phyloP scores from a whole-genome alignment of 164 flowering plant genomes.

The Magnolia kwangsiensis region DNA sequence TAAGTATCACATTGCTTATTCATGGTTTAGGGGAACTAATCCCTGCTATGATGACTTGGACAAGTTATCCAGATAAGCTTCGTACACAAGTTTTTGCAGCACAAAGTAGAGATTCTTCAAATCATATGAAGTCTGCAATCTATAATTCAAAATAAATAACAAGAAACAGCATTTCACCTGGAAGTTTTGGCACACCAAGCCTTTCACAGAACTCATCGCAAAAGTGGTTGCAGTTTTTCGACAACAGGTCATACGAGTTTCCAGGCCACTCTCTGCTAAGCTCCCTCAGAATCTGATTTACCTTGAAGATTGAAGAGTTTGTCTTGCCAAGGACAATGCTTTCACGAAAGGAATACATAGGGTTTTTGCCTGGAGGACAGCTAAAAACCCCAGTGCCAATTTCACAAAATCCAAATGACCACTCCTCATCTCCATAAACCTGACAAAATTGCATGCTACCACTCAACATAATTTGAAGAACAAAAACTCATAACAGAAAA shows the following conservation, averaged over 20 bases:
- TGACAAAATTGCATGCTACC: conserved; percentile 18
- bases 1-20: no score
- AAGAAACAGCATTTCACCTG: conserved; percentile 50
- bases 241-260: conserved; percentile 67
- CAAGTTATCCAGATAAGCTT: background rate
- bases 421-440: conserved; percentile 91
- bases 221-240: conserved; percentile 96
- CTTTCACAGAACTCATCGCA: conserved; percentile 90
- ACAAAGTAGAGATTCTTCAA: background rate
- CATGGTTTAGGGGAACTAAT: background rate
- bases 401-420: conserved; percentile 97
- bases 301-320: conserved; percentile 47
- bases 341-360: conserved; percentile 94
- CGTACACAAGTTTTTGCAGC: background rate
- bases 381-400: conserved; percentile 89
- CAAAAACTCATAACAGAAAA: background rate
- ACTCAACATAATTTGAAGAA: background rate
- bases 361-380: conserved; percentile 78
- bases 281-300: conserved; percentile 81
- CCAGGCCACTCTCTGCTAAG: conserved; percentile 98
- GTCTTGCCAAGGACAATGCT: conserved; percentile 72
- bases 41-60: background rate
- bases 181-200: conserved; percentile 87
- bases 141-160: background rate
- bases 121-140: background rate